These are phyloP conservation scores for Hymenoscyphus fructigenus DNA, from an alignment of 2,329 filamentous ascomycete genomes.

Conservation along the genomic window DNA sequence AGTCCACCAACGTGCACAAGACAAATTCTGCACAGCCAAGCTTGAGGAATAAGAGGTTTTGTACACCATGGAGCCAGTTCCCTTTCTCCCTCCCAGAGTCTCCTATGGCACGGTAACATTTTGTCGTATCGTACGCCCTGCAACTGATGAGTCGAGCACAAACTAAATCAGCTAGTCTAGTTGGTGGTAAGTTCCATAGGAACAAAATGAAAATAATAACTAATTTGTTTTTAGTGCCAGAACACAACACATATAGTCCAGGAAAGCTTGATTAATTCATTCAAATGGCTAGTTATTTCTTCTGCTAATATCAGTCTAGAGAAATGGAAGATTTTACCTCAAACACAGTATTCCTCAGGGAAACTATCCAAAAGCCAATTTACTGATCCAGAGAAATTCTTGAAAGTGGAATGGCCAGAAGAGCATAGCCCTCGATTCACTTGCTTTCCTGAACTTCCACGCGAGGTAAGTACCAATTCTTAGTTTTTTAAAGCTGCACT, in stretches of 20 bases:
- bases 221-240: not conserved
- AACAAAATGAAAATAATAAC: too few species aligned
- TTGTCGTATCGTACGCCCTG: too few species aligned
- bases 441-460: not conserved
- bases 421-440: not conserved
- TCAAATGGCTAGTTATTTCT: not conserved
- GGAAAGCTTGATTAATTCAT: not conserved
- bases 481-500: too few species aligned
- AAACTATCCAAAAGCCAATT: not conserved
- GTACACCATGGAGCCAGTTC: too few species aligned
- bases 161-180: too few species aligned
- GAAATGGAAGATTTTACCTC: not conserved
- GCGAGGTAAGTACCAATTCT: not conserved
- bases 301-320: not conserved
- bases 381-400: not conserved
- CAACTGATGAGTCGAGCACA: too few species aligned
- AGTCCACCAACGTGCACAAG: too few species aligned
- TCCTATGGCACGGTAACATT: too few species aligned
- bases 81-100: too few species aligned
- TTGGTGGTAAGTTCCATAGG: too few species aligned
- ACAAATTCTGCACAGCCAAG: too few species aligned
- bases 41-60: too few species aligned
- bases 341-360: not conserved
- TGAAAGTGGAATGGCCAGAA: not conserved
- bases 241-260: not conserved